These are phyloP conservation scores for Emergomyces pasteurianus DNA, from an alignment of 2,329 filamentous ascomycete genomes.

Conservation along the genomic window DNA sequence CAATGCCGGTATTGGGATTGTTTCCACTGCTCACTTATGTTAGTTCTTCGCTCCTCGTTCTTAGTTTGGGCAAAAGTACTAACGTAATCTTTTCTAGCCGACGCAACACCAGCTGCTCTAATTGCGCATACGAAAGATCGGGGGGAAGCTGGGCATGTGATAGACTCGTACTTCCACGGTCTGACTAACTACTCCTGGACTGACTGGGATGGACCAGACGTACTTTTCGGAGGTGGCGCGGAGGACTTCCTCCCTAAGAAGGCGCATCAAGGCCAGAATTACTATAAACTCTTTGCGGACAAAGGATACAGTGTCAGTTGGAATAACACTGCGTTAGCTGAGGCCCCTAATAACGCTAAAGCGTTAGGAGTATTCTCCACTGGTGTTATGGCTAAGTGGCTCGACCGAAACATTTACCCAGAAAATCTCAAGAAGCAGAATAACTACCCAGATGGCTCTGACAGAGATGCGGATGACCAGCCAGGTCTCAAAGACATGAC, in stretches of 20 bases:
- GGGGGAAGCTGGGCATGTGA: conserved; percentile 55
- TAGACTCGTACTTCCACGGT: conserved; percentile 66
- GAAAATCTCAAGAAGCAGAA: conserved; percentile 54
- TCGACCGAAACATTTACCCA: conserved; percentile 71
- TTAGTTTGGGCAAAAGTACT: background rate
- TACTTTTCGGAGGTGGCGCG: conserved; percentile 70
- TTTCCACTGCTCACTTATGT: conserved; percentile 59
- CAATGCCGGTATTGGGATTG: conserved; percentile 50
- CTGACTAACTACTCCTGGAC: conserved; percentile 75
- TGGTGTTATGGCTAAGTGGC: conserved; percentile 68
- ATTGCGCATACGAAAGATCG: conserved; percentile 62
- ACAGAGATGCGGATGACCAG: conserved; percentile 55
- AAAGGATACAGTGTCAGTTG: conserved; percentile 59
- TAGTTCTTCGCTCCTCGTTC: background rate
- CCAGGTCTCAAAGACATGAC: conserved; percentile 86
- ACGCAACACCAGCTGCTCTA: conserved; percentile 69
- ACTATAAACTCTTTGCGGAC: conserved; percentile 57
- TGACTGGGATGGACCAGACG: conserved; percentile 60
- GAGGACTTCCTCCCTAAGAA: conserved; percentile 63
- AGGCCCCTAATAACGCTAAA: conserved; percentile 45
- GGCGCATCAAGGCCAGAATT: conserved; percentile 60
- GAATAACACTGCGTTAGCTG: conserved; percentile 60
- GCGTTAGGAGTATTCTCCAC: conserved; percentile 68
- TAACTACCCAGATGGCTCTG: conserved; percentile 57
- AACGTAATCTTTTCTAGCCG: conserved; percentile 41